These are phyloP conservation scores for Rhodotorula mucilaginosa DNA, from an alignment of 1,284 basidiomycete species.

Conservation along the genomic window DNA sequence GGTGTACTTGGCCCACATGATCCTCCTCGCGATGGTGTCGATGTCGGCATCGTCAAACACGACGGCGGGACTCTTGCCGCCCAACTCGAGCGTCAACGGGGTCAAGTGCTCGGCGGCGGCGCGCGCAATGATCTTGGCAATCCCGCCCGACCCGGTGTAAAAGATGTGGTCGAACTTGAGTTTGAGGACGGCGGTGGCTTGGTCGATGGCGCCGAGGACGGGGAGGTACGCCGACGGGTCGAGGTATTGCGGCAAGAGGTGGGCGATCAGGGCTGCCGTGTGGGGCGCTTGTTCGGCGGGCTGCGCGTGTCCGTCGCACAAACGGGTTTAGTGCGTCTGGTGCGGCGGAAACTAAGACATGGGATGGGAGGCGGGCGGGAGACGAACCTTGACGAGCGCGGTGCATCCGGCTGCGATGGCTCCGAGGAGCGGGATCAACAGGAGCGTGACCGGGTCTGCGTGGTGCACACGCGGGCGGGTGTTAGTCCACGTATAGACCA, in stretches of 20 bases:
- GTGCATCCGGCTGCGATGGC: slow-evolving; percentile 52
- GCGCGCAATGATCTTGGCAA: slow-evolving; percentile 50
- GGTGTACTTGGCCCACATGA: slow-evolving; percentile 50
- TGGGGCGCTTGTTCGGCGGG: slow-evolving; percentile 47
- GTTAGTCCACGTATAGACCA: too few relatives aligned
- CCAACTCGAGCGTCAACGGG: slow-evolving; percentile 48
- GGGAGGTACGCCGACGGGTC: slow-evolving; percentile 47
- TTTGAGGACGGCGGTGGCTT: slow-evolving; percentile 48
- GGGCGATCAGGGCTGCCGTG: slow-evolving; percentile 46
- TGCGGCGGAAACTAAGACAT: too few relatives aligned
- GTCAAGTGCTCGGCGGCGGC: slow-evolving; percentile 50
- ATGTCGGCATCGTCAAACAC: slow-evolving; percentile 51
- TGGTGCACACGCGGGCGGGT: too few relatives aligned
- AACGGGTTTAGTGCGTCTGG: too few relatives aligned
- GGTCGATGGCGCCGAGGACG: slow-evolving; percentile 49
- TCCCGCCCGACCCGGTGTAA: slow-evolving; percentile 44
- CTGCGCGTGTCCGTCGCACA: background rate
- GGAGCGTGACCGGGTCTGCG: slow-evolving; percentile 32
- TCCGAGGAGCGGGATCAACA: slow-evolving; percentile 49
- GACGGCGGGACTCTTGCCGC: slow-evolving; percentile 52
- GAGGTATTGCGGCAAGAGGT: slow-evolving; percentile 48
- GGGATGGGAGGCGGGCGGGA: too few relatives aligned
- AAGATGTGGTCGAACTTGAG: slow-evolving; percentile 52
- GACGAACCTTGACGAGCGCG: slow-evolving; percentile 43
- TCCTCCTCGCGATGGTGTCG: slow-evolving; percentile 47